These are phyloP conservation scores for Fusarium stilboides DNA, from an alignment of 2,329 filamentous ascomycete genomes.

Conservation along the genomic window DNA sequence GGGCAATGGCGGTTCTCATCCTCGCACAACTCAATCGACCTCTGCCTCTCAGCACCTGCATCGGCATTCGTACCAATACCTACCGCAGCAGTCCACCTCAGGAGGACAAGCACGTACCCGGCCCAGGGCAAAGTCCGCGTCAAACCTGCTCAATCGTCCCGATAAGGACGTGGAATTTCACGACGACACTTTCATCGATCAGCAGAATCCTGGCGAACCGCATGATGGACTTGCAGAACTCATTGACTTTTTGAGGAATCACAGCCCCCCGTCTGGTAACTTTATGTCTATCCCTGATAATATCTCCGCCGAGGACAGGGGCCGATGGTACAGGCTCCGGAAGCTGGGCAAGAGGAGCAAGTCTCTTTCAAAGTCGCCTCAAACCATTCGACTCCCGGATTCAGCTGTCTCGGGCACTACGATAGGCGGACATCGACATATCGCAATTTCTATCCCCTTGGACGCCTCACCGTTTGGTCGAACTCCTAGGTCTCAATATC, in stretches of 20 bases:
- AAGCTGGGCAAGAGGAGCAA: conserved; percentile 58
- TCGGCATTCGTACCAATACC: conserved; percentile 20
- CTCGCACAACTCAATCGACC: conserved; percentile 32
- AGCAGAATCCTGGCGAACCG: conserved; percentile 31
- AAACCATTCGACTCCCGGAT: conserved; percentile 65
- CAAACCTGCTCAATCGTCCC: conserved; percentile 39
- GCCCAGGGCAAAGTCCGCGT: conserved; percentile 45
- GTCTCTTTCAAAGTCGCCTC: conserved; percentile 50
- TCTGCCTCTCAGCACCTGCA: conserved; percentile 20
- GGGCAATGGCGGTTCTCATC: conserved; percentile 41
- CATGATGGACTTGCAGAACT: conserved; percentile 56
- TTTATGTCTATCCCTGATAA: conserved; percentile 63
- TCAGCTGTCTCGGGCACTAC: conserved; percentile 70
- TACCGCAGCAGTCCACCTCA: conserved; percentile 8
- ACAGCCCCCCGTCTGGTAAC: conserved; percentile 65
- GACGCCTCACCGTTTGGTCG: conserved; percentile 63
- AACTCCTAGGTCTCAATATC: conserved; percentile 54
- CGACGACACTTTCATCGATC: conserved; percentile 41
- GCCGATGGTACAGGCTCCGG: conserved; percentile 61
- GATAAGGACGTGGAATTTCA: conserved; percentile 39
- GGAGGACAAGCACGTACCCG: conserved; percentile 35
- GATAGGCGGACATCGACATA: conserved; percentile 68
- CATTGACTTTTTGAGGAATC: conserved; percentile 66
- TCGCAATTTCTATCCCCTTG: conserved; percentile 73
- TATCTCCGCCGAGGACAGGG: conserved; percentile 52